Base-by-base conservation (phyloP, 2,329 filamentous ascomycete species). In the Colletotrichum zoysiae region DNA sequence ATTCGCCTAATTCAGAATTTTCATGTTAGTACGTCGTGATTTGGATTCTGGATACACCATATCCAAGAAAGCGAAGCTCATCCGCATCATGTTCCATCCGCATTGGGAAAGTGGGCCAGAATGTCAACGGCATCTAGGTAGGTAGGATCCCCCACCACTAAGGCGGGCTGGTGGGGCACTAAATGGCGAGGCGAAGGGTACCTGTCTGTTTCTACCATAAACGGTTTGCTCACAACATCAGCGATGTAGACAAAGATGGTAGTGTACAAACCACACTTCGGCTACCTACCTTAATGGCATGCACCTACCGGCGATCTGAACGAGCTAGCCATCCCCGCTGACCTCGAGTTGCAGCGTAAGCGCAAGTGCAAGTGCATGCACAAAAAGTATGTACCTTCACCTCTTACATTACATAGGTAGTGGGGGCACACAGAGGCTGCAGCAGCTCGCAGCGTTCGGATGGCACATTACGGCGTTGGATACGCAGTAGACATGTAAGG, bases 301-400 rank as follows among this genome's bases (percentile, higher is more conserved):
- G 65, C 65, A 63, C 51, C 69, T 71, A 68, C 33, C 65, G 69
- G 69, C 44, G 69, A 71, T 63, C 38, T 12, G 16, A n/a, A 35
- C n/a, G 62, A 48, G 30, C 70, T 65, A 70, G 38, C n/a, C 18
- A 3, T 46, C 26, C 48, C 57, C 59, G 65, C 59, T 70, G 70
- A 65, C 70, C 59, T 65, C 18, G 48, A 40, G 42, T 63, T 33
- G 65, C 53, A 60, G 48, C 23, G 53, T 50, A 55, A 63, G 46
- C 38, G 60, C 44, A 46, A 46, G 44, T 46, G 44, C 44, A 46
- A 55, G 44, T 40, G 60, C 35, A 55, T 33, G 46, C 35, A 18
- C 53, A 30, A 62, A 38, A 57, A 56, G 23, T 8, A 55, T 55
- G 58, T 53, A 62, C 11, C n/a, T n/a, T n/a, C n/a, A 33, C 44